These are phyloP conservation scores for Panicum virgatum DNA, from an alignment of 202 grass and related monocot genomes.

Conservation along the genomic window DNA sequence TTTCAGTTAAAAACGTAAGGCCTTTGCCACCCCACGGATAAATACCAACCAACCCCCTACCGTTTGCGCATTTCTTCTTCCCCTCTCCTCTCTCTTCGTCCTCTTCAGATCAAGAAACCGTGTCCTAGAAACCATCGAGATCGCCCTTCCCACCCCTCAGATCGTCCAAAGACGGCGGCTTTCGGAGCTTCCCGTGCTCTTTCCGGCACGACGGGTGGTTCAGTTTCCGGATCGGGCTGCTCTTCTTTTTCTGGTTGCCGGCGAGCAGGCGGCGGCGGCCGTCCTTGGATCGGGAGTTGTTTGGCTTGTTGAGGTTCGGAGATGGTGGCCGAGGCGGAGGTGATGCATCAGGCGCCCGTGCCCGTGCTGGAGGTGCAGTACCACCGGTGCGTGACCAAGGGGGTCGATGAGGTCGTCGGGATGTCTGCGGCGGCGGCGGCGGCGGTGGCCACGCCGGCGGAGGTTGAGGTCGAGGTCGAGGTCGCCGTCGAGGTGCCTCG, in stretches of 20 bases:
- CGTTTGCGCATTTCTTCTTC: slow-evolving; percentile 27
- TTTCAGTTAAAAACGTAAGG: too few species aligned
- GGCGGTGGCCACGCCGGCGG: slow-evolving; percentile 28
- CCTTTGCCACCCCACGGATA: too few species aligned
- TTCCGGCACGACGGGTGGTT: not conserved
- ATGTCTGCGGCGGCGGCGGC: slow-evolving; percentile 37
- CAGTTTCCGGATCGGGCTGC: slow-evolving; percentile 32
- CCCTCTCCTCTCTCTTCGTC: not conserved
- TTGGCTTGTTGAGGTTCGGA: not conserved
- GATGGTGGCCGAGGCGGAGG: slow-evolving; percentile 90
- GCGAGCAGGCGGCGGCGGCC: slow-evolving; percentile 7
- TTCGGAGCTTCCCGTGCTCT: not conserved
- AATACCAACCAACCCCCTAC: slow-evolving; percentile 38
- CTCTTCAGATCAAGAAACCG: slow-evolving; percentile 58
- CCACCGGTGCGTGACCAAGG: slow-evolving; percentile 44
- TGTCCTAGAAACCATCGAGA: slow-evolving; percentile 50
- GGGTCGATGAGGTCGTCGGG: slow-evolving; percentile 44
- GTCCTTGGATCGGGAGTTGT: slow-evolving; percentile 27
- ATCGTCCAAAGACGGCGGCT: slow-evolving; percentile 30
- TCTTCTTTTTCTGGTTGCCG: not conserved
- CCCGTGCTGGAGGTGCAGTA: slow-evolving; percentile 59
- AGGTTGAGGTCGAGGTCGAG: slow-evolving; percentile 41
- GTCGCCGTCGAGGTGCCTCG: slow-evolving; percentile 42
- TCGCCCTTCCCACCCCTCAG: not conserved
- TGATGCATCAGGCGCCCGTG: slow-evolving; percentile 56